Conservation (phyloP, 169 alveolate species). For the Cryptosporidium sp. region DNA sequence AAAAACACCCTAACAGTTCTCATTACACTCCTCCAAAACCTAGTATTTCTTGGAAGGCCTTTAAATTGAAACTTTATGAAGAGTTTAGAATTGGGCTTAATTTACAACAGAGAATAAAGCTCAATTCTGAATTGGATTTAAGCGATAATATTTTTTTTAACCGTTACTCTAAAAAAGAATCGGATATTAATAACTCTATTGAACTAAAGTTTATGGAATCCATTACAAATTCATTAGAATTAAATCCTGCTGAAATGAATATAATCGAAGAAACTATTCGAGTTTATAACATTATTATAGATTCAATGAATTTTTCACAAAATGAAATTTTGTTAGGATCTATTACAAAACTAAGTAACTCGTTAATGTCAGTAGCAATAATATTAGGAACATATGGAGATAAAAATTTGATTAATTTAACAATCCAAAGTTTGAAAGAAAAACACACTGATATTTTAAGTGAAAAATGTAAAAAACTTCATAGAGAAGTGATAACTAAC, state of each 20-base stretch:
- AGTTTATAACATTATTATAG: conserved; percentile 23
- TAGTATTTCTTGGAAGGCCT: conserved; percentile 50
- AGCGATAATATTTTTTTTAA: conserved; percentile 8
- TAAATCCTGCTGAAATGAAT: background rate
- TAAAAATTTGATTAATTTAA: conserved; percentile 15
- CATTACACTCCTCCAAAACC: conserved; percentile 74
- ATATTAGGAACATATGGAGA: conserved; percentile 40
- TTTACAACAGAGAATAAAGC: conserved; percentile 42
- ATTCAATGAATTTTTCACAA: background rate
- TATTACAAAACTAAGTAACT: conserved; percentile 38
- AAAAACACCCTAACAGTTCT: conserved; percentile 2
- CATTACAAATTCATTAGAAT: conserved; percentile 1
- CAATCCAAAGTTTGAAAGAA: conserved; percentile 29
- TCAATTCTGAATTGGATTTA: conserved; percentile 13
- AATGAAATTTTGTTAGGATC: conserved; percentile 45
- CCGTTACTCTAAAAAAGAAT: conserved; percentile 14
- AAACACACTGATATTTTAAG: background rate
- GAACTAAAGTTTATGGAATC: conserved; percentile 42
- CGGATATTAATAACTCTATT: conserved; percentile 35
- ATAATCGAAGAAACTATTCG: conserved; percentile 17
- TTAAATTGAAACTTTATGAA: conserved; percentile 35
- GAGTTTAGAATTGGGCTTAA: conserved; percentile 36
- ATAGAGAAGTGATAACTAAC: conserved; percentile 12
- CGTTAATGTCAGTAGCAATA: conserved; percentile 27
- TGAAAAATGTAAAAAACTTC: conserved; percentile 33